These are phyloP conservation scores for Shiraia sp. DNA, from an alignment of 2,329 filamentous ascomycete genomes.

Conservation along the genomic window DNA sequence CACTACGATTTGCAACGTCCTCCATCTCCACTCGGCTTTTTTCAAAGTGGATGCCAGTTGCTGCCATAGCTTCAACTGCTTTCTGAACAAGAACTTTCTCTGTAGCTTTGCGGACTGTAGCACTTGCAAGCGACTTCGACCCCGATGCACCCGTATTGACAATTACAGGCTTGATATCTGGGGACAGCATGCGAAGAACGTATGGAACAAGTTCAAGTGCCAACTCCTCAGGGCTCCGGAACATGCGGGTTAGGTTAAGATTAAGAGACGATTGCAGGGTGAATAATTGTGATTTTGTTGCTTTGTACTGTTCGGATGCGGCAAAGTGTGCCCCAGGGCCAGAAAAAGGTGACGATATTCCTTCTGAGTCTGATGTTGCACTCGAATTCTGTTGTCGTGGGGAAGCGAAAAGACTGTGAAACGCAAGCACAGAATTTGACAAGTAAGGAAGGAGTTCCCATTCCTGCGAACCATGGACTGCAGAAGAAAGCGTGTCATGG, in stretches of 20 bases:
- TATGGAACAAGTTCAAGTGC: conserved; percentile 84
- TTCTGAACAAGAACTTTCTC: conserved; percentile 81
- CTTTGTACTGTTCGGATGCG: conserved; percentile 79
- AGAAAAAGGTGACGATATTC: conserved; percentile 69
- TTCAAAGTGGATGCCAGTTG: conserved; percentile 79
- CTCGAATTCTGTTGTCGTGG: conserved; percentile 50
- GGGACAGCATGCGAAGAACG: conserved; percentile 79
- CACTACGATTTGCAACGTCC: conserved; percentile 49
- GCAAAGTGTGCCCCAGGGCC: conserved; percentile 81
- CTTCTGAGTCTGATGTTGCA: conserved; percentile 46
- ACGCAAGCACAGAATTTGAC: conserved; percentile 82
- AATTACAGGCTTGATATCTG: conserved; percentile 88
- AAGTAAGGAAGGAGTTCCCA: conserved; percentile 92
- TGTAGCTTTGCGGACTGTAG: conserved; percentile 83
- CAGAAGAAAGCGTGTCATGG: conserved; percentile 79
- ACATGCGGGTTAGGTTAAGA: conserved; percentile 72
- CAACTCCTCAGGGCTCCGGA: conserved; percentile 77
- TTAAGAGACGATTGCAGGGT: conserved; percentile 73
- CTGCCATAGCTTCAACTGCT: conserved; percentile 80
- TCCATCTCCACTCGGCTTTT: conserved; percentile 77
- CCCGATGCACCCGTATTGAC: conserved; percentile 62
- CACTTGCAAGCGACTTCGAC: conserved; percentile 58
- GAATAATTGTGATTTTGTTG: conserved; percentile 74
- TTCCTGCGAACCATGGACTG: conserved; percentile 81
- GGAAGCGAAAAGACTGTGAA: conserved; percentile 87